phyloP scores from a whole-genome alignment of 495 filamentous ascomycete genomes.

The Saxophila tyrrhenica region DNA sequence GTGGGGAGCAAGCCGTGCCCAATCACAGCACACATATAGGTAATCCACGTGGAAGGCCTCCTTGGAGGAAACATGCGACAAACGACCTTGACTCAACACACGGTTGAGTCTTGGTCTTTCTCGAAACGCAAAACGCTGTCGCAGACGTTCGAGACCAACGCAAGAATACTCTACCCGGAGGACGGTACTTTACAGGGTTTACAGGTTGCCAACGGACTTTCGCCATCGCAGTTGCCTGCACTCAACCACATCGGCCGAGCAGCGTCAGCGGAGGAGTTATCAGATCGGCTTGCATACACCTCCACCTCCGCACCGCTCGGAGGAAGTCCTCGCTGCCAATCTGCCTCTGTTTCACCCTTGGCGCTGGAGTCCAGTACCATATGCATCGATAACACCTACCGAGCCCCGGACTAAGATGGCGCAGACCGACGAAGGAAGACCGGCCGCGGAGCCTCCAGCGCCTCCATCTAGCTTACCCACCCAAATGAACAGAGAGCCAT shows the following conservation, averaged over 20 bases:
- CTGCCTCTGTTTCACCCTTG: background rate
- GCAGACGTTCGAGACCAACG: too few relatives aligned
- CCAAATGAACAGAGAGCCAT: slow-evolving; percentile 8
- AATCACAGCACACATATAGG: too few relatives aligned
- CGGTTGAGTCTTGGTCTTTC: too few relatives aligned
- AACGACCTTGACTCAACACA: too few relatives aligned
- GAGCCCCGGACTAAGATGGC: background rate
- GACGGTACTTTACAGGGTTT: too few relatives aligned
- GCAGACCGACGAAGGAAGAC: background rate
- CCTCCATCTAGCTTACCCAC: background rate
- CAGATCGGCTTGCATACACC: background rate
- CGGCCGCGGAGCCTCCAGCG: background rate
- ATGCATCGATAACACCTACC: background rate
- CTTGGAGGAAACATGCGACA: too few relatives aligned
- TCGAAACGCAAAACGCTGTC: too few relatives aligned
- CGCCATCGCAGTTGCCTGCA: background rate
- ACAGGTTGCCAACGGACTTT: background rate
- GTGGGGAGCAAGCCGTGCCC: too few relatives aligned
- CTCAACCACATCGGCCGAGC: background rate
- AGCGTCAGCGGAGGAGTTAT: background rate
- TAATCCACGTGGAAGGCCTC: too few relatives aligned
- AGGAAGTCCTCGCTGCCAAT: background rate
- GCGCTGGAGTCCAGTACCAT: background rate
- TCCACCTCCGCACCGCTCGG: background rate
- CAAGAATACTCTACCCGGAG: too few relatives aligned